A percentile compares a stretch with the other conserved stretches of the same genome.
Conservation (phyloP, 257 asterid species). For the Paulownia fortunei region DNA sequence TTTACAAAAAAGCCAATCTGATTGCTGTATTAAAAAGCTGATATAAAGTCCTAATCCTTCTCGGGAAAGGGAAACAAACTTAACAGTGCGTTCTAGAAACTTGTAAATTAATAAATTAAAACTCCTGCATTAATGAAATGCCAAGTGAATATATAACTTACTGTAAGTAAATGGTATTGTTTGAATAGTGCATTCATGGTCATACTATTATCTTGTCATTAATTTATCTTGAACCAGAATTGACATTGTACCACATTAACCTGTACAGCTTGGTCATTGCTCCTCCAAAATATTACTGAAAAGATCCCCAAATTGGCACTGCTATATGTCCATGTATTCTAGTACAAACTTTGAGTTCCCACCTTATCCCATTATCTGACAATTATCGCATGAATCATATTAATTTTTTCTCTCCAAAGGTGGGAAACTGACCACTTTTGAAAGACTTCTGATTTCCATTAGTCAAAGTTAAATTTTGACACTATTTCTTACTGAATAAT, state of each 20-base stretch:
- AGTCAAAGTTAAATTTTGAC: not conserved
- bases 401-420: not conserved
- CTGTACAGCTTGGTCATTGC: not conserved
- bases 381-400: too few relatives aligned
- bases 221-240: not conserved
- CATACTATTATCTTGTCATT: not conserved
- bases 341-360: not conserved
- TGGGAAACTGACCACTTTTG: not conserved
- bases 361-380: not conserved
- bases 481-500: not conserved
- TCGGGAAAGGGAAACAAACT: too few relatives aligned
- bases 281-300: not conserved
- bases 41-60: too few relatives aligned
- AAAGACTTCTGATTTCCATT: not conserved
- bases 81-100: too few relatives aligned
- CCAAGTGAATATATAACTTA: too few relatives aligned
- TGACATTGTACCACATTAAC: not conserved
- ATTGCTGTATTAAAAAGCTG: too few relatives aligned
- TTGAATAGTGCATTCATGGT: not conserved
- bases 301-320: not conserved
- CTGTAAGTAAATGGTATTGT: too few relatives aligned
- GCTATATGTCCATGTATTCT: not conserved
- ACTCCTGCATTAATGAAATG: too few relatives aligned
- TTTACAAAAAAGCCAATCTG: too few relatives aligned
- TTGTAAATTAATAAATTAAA: too few relatives aligned